phyloP scores from a whole-genome alignment of 208 protist genomes.

The Plasmodiophora brassicae region DNA sequence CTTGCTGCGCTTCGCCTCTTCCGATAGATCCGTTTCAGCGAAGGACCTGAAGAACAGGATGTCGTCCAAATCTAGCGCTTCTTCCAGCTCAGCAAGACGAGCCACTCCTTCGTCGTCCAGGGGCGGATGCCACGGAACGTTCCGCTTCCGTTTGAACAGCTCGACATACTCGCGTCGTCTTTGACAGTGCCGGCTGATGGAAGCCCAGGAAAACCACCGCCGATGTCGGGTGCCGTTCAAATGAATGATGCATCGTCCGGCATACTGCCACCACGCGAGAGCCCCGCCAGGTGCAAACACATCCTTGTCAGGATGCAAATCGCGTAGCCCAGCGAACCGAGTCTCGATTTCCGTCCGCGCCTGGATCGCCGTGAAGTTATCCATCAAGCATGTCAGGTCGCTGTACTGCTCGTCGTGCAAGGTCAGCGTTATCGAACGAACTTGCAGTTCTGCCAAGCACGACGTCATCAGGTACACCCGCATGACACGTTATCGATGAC shows the following conservation, averaged over 20 bases:
- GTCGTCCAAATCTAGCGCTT: not conserved
- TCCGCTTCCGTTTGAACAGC: conserved; percentile 12
- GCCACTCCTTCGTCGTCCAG: not conserved
- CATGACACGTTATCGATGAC: no score
- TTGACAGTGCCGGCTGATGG: not conserved
- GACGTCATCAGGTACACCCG: no score
- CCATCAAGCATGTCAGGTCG: not conserved
- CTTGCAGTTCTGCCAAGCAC: no score
- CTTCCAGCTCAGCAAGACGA: not conserved
- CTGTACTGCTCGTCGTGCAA: not conserved
- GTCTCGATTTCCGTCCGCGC: not conserved
- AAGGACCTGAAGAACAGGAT: conserved; percentile 27
- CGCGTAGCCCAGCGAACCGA: not conserved
- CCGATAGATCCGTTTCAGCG: not conserved
- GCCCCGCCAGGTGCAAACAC: not conserved
- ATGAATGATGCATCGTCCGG: not conserved
- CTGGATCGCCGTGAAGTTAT: not conserved
- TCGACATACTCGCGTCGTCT: conserved; percentile 10
- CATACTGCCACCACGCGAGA: not conserved
- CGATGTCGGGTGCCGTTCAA: not conserved
- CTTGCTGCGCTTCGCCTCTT: not conserved
- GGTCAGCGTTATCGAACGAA: not conserved
- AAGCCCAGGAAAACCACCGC: not conserved
- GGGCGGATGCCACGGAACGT: not conserved
- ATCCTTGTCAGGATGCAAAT: not conserved